These are phyloP conservation scores for Nakaseomyces delphensis DNA, from an alignment of 1,139 yeast species.

Conservation along the genomic window DNA sequence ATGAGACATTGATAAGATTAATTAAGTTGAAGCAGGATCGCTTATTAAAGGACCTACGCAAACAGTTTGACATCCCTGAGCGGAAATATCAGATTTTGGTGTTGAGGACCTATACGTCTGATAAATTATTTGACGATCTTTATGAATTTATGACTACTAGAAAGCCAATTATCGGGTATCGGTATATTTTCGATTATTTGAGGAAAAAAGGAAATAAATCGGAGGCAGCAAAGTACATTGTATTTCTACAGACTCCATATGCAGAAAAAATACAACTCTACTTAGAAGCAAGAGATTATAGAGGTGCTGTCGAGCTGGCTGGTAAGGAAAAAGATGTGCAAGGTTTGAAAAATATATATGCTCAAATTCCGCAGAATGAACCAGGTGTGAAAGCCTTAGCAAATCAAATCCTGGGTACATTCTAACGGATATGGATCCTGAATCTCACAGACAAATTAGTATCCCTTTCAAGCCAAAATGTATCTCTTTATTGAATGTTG, in stretches of 20 bases:
- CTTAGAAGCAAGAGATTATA: slow-evolving; percentile 23
- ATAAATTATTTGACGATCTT: slow-evolving; percentile 56
- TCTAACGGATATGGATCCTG: too few species aligned
- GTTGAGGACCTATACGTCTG: slow-evolving; percentile 43
- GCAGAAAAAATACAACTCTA: slow-evolving; percentile 22
- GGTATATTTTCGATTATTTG: slow-evolving; percentile 41
- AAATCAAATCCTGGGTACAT: slow-evolving; percentile 17
- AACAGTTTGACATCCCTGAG: slow-evolving; percentile 55
- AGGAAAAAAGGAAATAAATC: slow-evolving; percentile 16
- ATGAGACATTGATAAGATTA: slow-evolving; percentile 47
- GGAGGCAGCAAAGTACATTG: slow-evolving; percentile 27
- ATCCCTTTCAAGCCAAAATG: too few species aligned
- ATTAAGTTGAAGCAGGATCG: slow-evolving; percentile 51
- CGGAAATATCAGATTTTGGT: slow-evolving; percentile 59
- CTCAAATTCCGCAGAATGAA: slow-evolving; percentile 24
- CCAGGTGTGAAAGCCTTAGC: slow-evolving; percentile 20
- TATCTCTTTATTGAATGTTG: too few species aligned
- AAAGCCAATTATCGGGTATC: slow-evolving; percentile 70
- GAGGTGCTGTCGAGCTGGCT: slow-evolving; percentile 24
- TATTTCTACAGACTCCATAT: slow-evolving; percentile 22
- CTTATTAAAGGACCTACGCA: slow-evolving; percentile 47
- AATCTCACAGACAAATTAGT: too few species aligned
- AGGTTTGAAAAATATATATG: slow-evolving; percentile 20
- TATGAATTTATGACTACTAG: slow-evolving; percentile 40
- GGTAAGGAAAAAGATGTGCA: slow-evolving; percentile 23